A percentile compares a stretch with the other conserved stretches of the same genome.
phyloP scores from a whole-genome alignment of 2,329 filamentous ascomycete genomes.

The Phyllosticta citriasiana region DNA sequence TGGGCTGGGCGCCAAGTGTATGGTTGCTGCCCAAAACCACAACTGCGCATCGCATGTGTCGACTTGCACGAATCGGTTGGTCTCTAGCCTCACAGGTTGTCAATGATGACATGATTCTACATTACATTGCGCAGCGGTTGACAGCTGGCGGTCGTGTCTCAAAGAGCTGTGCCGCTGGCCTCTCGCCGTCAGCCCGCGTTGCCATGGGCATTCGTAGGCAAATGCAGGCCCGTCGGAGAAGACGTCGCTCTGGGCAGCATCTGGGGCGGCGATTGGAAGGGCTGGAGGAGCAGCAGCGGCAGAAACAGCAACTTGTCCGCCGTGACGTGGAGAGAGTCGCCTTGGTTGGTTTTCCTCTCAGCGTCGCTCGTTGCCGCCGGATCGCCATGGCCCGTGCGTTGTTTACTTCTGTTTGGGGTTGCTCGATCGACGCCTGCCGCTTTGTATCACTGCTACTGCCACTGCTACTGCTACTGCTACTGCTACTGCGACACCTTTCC shows the following conservation, averaged over 20 bases:
- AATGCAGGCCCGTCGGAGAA: background rate
- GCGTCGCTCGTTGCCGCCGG: background rate
- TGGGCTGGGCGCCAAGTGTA: background rate
- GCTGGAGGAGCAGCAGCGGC: background rate
- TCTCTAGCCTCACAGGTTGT: background rate
- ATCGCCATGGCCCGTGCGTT: background rate
- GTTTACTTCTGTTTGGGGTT: background rate
- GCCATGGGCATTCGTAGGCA: background rate
- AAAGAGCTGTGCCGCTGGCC: background rate
- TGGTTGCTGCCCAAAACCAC: background rate
- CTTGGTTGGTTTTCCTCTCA: background rate
- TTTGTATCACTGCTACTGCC: background rate
- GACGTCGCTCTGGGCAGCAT: background rate
- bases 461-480: no score
- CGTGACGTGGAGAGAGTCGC: background rate
- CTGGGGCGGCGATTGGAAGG: background rate
- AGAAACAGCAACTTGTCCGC: background rate
- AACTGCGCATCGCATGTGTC: background rate
- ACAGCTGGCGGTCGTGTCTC: background rate
- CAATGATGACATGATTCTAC: background rate
- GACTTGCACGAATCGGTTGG: background rate
- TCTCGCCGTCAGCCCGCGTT: background rate
- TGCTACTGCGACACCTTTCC: background rate
- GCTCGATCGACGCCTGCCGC: background rate
- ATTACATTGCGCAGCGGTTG: background rate